Percentiles rank a stretch among this genome's conserved stretches.
phyloP scores from a whole-genome alignment of 1,284 basidiomycete species.

The Sanguinoderma infundibulare region DNA sequence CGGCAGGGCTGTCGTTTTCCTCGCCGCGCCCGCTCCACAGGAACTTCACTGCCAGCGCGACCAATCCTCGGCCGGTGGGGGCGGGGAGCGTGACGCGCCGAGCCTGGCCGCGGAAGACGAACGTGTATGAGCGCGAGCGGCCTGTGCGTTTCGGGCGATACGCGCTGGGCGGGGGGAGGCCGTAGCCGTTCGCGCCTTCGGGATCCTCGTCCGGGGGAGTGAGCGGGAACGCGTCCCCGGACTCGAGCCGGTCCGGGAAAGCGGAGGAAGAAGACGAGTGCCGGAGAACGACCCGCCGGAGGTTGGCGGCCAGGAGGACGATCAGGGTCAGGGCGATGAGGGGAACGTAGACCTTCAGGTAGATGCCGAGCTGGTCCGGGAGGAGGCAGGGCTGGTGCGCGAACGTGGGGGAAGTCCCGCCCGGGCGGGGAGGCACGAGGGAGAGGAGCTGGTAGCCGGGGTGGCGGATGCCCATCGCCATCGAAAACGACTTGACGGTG shows the following conservation, averaged over 20 bases:
- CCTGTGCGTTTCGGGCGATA: constrained; percentile 15
- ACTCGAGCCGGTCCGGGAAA: too few relatives aligned
- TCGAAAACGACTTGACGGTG: constrained; percentile 64
- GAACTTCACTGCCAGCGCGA: constrained; percentile 10
- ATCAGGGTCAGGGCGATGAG: constrained; percentile 42
- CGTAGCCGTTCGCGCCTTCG: constrained; percentile 14
- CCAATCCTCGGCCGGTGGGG: constrained; percentile 6
- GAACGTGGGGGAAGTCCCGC: constrained; percentile 29
- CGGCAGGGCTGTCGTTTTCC: constrained; percentile 11
- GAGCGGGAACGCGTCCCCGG: constrained; percentile 7
- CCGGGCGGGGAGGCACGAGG: constrained; percentile 41
- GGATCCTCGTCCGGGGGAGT: neutral
- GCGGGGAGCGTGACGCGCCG: constrained; percentile 34
- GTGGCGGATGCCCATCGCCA: constrained; percentile 57
- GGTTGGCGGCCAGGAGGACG: constrained; percentile 32
- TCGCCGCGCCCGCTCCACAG: constrained; percentile 15
- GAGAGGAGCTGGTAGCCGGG: constrained; percentile 72
- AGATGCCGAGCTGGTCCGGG: constrained; percentile 62
- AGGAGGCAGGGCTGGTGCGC: constrained; percentile 58
- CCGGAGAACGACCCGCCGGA: constrained; percentile 26
- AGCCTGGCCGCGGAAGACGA: constrained; percentile 33
- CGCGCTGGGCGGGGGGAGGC: constrained; percentile 26
- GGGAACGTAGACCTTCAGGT: constrained; percentile 54
- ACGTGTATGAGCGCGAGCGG: constrained; percentile 28
- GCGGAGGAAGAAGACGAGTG: constrained; percentile 17